Evolutionary conservation across 352 stramenopile genomes (phyloP).

Genomic region (Pythium monospermum): DNA sequence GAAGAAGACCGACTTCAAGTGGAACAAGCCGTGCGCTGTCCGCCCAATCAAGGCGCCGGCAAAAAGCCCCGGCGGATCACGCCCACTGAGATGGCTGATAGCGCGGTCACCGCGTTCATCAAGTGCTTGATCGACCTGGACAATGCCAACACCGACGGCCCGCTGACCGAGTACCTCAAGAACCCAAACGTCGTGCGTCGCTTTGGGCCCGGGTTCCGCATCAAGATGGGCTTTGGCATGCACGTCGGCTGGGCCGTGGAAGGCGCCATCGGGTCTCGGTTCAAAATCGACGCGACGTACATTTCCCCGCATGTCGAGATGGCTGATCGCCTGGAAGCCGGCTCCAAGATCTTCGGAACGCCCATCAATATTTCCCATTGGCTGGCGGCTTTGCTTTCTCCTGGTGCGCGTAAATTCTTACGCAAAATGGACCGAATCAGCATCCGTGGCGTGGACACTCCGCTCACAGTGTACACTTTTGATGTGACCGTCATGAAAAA

Average conservation of each 20-base stretch:
- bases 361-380: slow-evolving; percentile 85
- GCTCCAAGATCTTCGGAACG: slow-evolving; percentile 90
- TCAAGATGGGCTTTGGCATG: slow-evolving; percentile 94
- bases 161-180: slow-evolving; percentile 63
- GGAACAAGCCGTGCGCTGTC: slow-evolving; percentile 65
- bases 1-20: slow-evolving; percentile 71
- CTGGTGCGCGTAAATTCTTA: slow-evolving; percentile 60
- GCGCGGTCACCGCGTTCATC: slow-evolving; percentile 92
- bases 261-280: slow-evolving; percentile 92
- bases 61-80: slow-evolving; percentile 65
- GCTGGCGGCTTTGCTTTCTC: slow-evolving; percentile 66
- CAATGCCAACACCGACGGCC: slow-evolving; percentile 73
- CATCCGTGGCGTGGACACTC: slow-evolving; percentile 72
- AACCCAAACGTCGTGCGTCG: slow-evolving; percentile 75
- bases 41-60: slow-evolving; percentile 55
- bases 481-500: slow-evolving; percentile 79
- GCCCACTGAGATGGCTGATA: slow-evolving; percentile 90
- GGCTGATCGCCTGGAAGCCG: slow-evolving; percentile 92
- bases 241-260: slow-evolving; percentile 96
- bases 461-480: slow-evolving; percentile 84
- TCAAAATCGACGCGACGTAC: slow-evolving; percentile 98
- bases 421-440: slow-evolving; percentile 86
- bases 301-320: slow-evolving; percentile 94
- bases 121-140: slow-evolving; percentile 91
- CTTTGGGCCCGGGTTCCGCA: slow-evolving; percentile 73